Evolutionary conservation across 352 stramenopile species (phyloP).

Genomic region (Phytophthora litchii): DNA sequence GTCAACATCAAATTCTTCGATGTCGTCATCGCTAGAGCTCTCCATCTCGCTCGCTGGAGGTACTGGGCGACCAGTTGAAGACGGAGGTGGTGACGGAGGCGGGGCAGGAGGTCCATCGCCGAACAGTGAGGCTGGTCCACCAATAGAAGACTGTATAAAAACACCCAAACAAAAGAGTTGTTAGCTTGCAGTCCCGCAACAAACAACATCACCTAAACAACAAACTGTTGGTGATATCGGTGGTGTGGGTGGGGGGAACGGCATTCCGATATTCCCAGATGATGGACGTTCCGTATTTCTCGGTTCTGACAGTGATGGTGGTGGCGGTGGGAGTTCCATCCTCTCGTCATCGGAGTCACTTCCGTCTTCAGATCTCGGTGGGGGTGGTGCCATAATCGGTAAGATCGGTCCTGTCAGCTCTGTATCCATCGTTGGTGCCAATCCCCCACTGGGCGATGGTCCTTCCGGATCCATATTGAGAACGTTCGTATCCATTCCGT

Average conservation of each 20-base stretch:
- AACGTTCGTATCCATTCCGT: slow-evolving; percentile 70
- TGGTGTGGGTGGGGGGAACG: slow-evolving; percentile 47
- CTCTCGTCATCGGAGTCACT: slow-evolving; percentile 38
- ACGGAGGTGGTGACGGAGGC: slow-evolving; percentile 41
- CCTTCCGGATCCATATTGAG: slow-evolving; percentile 85
- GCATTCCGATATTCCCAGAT: slow-evolving; percentile 59
- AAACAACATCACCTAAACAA: slow-evolving; percentile 5
- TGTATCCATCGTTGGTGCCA: slow-evolving; percentile 34
- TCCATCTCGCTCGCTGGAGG: slow-evolving; percentile 47
- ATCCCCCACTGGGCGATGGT: slow-evolving; percentile 63
- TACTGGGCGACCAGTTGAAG: slow-evolving; percentile 21
- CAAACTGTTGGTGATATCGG: slow-evolving; percentile 69
- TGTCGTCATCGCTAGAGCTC: slow-evolving; percentile 68
- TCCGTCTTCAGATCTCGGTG: slow-evolving; percentile 13
- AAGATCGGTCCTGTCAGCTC: slow-evolving; percentile 40
- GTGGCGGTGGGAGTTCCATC: slow-evolving; percentile 34
- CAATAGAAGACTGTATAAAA: slow-evolving; percentile 42
- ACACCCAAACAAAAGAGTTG: background rate
- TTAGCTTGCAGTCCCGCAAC: no score
- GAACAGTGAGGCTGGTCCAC: slow-evolving; percentile 58
- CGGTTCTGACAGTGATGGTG: slow-evolving; percentile 35
- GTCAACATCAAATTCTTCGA: slow-evolving; percentile 49
- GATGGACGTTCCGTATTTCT: slow-evolving; percentile 18
- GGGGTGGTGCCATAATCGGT: slow-evolving; percentile 44
- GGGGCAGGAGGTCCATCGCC: slow-evolving; percentile 53